phyloP scores from a whole-genome alignment of 352 stramenopile genomes.

The Sclerospora graminicola region DNA sequence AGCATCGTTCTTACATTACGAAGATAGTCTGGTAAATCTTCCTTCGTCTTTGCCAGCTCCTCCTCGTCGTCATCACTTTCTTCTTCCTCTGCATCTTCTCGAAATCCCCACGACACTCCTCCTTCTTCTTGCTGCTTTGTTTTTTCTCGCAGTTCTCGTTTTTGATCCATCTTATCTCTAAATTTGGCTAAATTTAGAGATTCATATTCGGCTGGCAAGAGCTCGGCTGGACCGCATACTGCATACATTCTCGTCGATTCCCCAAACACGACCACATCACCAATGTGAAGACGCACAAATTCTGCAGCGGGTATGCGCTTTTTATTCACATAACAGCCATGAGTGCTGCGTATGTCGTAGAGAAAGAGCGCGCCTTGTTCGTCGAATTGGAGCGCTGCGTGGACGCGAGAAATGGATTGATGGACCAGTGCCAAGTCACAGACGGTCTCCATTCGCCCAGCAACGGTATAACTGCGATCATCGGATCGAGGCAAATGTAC shows the following conservation, averaged over 20 bases:
- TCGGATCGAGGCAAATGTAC: conserved; percentile 22
- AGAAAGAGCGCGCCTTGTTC: conserved; percentile 55
- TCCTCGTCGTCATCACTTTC: conserved; percentile 23
- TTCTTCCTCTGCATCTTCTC: conserved; percentile 64
- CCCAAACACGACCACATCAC: conserved; percentile 82
- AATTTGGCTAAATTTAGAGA: conserved; percentile 34
- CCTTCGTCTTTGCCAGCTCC: conserved; percentile 5
- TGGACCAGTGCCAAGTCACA: conserved; percentile 70
- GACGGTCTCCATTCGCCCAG: conserved; percentile 40
- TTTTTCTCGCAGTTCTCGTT: conserved; percentile 8
- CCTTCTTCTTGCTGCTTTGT: conserved; percentile 17
- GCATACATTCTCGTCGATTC: conserved; percentile 79
- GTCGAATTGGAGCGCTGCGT: conserved; percentile 69
- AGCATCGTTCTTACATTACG: conserved; percentile 28
- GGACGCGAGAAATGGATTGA: conserved; percentile 62
- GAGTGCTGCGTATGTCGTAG: conserved; percentile 62
- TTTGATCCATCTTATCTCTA: conserved; percentile 21
- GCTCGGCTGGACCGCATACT: conserved; percentile 53
- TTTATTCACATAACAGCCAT: conserved; percentile 85
- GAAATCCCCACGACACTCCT: conserved; percentile 71
- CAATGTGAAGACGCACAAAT: conserved; percentile 60
- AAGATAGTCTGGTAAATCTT: conserved; percentile 62
- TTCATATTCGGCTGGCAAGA: conserved; percentile 69
- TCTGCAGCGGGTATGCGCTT: conserved; percentile 29
- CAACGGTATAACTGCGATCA: conserved; percentile 35